Conservation (phyloP, 306 rosid species). For the Casuarina cunninghamiana region DNA sequence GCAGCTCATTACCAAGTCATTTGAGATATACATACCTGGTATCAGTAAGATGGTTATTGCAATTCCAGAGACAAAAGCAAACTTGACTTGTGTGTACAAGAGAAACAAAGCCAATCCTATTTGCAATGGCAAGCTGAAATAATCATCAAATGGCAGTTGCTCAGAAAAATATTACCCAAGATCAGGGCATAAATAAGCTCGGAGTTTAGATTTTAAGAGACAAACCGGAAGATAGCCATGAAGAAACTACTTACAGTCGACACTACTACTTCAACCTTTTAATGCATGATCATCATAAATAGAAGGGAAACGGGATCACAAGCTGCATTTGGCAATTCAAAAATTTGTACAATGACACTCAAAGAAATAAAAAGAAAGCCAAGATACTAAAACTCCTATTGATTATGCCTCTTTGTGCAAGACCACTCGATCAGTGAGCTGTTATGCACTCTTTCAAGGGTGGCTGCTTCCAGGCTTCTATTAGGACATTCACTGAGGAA, state of each 20-base stretch:
- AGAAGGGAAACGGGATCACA: constrained; percentile 1
- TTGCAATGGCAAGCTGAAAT: constrained; percentile 95
- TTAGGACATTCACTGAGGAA: too few species aligned
- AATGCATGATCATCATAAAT: not conserved
- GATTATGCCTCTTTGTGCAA: not conserved
- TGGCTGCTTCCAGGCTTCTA: too few species aligned
- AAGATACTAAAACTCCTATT: not conserved
- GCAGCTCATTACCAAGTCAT: not conserved
- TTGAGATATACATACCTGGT: constrained; percentile 67
- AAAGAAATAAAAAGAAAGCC: not conserved
- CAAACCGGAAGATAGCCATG: not conserved
- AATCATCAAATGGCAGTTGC: constrained; percentile 25
- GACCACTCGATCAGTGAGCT: too few species aligned
- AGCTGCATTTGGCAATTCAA: not conserved
- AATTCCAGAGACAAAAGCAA: constrained; percentile 87
- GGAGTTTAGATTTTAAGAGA: not conserved
- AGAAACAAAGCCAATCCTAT: constrained; percentile 89
- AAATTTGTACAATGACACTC: not conserved
- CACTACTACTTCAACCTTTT: not conserved
- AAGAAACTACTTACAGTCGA: not conserved
- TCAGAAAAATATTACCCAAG: constrained; percentile 14
- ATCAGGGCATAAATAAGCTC: constrained; percentile 13
- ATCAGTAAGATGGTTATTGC: constrained; percentile 81
- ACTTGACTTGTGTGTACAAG: constrained; percentile 86
- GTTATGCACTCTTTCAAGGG: too few species aligned